Evolutionary conservation across 441 rosid genomes (phyloP).

Genomic region (Adansonia grandidieri): DNA sequence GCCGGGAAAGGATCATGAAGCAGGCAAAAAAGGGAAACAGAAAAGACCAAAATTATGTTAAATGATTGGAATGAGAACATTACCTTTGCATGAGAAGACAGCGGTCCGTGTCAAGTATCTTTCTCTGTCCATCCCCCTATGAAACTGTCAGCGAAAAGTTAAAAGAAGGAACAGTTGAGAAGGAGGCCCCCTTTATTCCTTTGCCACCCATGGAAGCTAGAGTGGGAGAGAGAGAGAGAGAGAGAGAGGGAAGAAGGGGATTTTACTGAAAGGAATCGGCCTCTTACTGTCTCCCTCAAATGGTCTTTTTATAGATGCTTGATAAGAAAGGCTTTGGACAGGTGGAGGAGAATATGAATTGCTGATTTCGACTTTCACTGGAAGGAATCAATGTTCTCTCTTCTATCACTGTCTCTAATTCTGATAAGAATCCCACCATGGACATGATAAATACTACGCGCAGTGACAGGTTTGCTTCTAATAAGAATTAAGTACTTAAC

Average conservation of each 20-base stretch:
- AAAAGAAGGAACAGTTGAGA: conserved; percentile 24
- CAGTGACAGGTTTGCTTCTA: conserved; percentile 25
- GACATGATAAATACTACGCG: conserved; percentile 32
- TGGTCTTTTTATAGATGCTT: conserved; percentile 31
- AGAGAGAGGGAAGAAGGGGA: conserved; percentile 21
- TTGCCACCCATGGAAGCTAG: conserved; percentile 25
- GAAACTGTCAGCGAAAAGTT: conserved; percentile 21
- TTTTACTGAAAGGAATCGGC: background rate
- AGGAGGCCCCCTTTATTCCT: conserved; percentile 33
- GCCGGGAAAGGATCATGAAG: background rate
- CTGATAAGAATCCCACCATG: conserved; percentile 39
- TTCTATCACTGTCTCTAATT: conserved; percentile 33
- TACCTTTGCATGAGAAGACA: conserved; percentile 29
- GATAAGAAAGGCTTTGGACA: conserved; percentile 22
- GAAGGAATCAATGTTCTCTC: conserved; percentile 35
- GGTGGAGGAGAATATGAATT: conserved; percentile 28
- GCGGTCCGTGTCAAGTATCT: conserved; percentile 21
- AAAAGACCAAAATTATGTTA: background rate
- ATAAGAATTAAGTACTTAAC: background rate
- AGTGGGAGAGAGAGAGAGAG: background rate
- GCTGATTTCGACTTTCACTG: conserved; percentile 24
- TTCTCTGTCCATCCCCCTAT: conserved; percentile 7
- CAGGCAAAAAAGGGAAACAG: conserved; percentile 8
- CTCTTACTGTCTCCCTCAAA: conserved; percentile 23
- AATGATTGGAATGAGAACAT: conserved; percentile 32